phyloP scores from a whole-genome alignment of 2,329 filamentous ascomycete species.

The Boeremia exigua region DNA sequence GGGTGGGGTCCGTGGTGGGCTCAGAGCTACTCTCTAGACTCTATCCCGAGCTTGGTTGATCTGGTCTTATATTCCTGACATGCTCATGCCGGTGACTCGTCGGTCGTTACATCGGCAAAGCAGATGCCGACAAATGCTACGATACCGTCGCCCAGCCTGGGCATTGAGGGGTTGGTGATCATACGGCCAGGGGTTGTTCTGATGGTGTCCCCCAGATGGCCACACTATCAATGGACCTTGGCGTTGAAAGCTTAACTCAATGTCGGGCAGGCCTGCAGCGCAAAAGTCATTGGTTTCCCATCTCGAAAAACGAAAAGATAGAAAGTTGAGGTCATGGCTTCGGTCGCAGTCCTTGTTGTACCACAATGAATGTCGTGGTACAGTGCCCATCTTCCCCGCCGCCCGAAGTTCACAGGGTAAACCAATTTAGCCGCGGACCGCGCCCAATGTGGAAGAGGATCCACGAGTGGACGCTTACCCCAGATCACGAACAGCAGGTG shows the following conservation, averaged over 20 bases:
- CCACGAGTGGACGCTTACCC: constrained; percentile 1
- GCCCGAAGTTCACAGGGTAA: neutral
- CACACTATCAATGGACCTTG: neutral
- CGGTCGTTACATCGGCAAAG: constrained; percentile 7
- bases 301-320: too few species aligned
- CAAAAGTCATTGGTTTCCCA: neutral
- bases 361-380: neutral
- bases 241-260: neutral
- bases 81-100: constrained; percentile 5
- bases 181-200: neutral
- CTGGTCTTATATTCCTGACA: neutral
- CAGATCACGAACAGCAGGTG: neutral
- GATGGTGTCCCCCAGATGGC: neutral
- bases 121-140: constrained; percentile 7
- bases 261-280: neutral
- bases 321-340: neutral
- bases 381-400: constrained; percentile 3
- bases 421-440: constrained; percentile 16
- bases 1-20: neutral
- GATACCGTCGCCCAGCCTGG: constrained; percentile 25
- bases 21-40: neutral
- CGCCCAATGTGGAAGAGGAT: neutral
- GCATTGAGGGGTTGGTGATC: constrained; percentile 27
- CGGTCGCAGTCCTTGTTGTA: neutral
- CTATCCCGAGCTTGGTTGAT: neutral